phyloP scores from a whole-genome alignment of 2,329 filamentous ascomycete species.

The Fusarium zealandicum region DNA sequence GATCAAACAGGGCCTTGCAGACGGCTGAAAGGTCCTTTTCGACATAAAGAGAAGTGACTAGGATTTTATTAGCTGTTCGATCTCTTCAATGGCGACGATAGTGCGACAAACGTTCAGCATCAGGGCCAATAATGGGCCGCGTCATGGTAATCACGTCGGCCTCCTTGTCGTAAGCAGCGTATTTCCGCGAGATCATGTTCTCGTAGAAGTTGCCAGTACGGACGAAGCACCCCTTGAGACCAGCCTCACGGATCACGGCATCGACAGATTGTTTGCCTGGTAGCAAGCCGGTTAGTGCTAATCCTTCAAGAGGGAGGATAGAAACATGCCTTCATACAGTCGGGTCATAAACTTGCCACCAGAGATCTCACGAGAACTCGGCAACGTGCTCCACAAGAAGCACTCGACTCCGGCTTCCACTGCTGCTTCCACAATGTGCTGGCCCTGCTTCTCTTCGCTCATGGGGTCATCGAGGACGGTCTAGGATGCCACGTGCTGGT shows the following conservation, averaged over 20 bases:
- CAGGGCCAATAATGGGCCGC: slow-evolving; percentile 20
- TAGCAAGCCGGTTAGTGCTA: too few relatives aligned
- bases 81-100: too few relatives aligned
- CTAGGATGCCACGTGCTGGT: too few relatives aligned
- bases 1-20: slow-evolving; percentile 18
- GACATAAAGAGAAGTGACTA: slow-evolving; percentile 24
- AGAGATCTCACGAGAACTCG: slow-evolving; percentile 21
- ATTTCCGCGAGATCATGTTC: slow-evolving; percentile 24
- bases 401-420: slow-evolving; percentile 16
- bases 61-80: too few relatives aligned
- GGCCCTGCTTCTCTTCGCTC: slow-evolving; percentile 24
- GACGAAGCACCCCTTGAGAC: slow-evolving; percentile 18
- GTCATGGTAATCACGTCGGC: slow-evolving; percentile 23
- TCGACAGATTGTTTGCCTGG: slow-evolving; percentile 23
- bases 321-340: slow-evolving; percentile 24
- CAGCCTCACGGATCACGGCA: slow-evolving; percentile 20
- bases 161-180: slow-evolving; percentile 17
- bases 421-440: slow-evolving; percentile 24
- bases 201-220: slow-evolving; percentile 26
- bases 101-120: slow-evolving; percentile 12
- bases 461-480: slow-evolving; percentile 22
- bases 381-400: slow-evolving; percentile 23
- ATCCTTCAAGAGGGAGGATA: too few relatives aligned
- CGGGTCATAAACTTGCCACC: slow-evolving; percentile 23
- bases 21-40: slow-evolving; percentile 21